Base-by-base conservation (phyloP, 106 monocot genomes). In the Phalaenopsis equestris region DNA sequence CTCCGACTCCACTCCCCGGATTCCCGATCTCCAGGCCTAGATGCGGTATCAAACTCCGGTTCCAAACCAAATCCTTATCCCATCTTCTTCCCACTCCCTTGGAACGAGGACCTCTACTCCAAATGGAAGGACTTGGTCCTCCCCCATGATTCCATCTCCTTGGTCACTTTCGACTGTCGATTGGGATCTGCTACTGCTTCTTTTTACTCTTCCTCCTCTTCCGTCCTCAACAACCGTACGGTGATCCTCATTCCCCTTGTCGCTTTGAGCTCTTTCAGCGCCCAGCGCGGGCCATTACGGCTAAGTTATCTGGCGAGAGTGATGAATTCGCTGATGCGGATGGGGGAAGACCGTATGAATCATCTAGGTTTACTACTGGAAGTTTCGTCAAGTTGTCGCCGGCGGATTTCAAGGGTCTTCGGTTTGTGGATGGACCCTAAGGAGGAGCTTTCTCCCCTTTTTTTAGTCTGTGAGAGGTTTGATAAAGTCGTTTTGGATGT, bases 351-450 rank as follows among this genome's bases (percentile, higher is more conserved):
- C 56, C 72, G 55, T 42, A 85, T 81, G 72, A 75, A 75, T 16
- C 80, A 84, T 7, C 52, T 94, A 42, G 18, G 67, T 42, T 75
- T 81, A 64, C 80, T 98, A 14, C 19, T 92, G 67, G 77, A 82
- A 9, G 82, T 86, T 38, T 83, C 86, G n/a, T 83, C 56, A 11
- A 82, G 67, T 77, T 77, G 85, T 45, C 77, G 80, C 36, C 85
- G 84, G 42, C 88, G 86, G 6, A 49, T 99, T 67, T 88, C 84
- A 52, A 89, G 80, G 78, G 77, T 91, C 83, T 91, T 83, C 45
- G 98, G 98, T 24, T 57, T 99, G 38, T 99, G 94, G 94, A 88
- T 93, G 89, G 81, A 80, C 56, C 16, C 79, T 2, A 78, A 78
- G n/a, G 81, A 80, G 72, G 92, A 83, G 47, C 56, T 36, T 43